These are phyloP conservation scores for Lantana camara DNA, from an alignment of 257 asterid genomes.

Conservation along the genomic window DNA sequence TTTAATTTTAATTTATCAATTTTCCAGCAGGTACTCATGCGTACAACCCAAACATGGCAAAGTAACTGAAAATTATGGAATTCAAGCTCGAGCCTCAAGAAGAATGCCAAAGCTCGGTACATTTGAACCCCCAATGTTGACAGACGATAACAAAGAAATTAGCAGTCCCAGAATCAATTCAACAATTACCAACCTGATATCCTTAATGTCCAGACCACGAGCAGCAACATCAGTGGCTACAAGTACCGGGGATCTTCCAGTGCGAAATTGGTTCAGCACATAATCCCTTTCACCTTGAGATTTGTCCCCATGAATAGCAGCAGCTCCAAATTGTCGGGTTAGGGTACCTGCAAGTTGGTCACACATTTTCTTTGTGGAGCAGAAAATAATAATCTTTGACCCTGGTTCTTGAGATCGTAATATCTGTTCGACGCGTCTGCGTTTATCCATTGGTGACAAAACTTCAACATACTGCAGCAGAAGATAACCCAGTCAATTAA, in stretches of 20 bases:
- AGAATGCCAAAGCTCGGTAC: too few relatives aligned
- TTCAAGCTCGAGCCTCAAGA: too few relatives aligned
- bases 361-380: slow-evolving; percentile 97
- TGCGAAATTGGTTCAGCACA: slow-evolving; percentile 84
- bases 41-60: not conserved
- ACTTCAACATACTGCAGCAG: slow-evolving; percentile 72
- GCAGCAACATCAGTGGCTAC: slow-evolving; percentile 99
- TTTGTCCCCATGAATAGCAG: slow-evolving; percentile 97
- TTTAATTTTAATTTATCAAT: too few relatives aligned
- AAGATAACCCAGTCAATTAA: slow-evolving; percentile 13
- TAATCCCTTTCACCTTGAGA: slow-evolving; percentile 94
- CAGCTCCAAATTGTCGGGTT: slow-evolving; percentile 80
- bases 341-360: slow-evolving; percentile 78
- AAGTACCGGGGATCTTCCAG: slow-evolving; percentile 85
- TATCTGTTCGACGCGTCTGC: slow-evolving; percentile 85
- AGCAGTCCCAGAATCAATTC: not conserved
- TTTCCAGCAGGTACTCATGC: too few relatives aligned
- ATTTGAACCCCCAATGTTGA: too few relatives aligned
- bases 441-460: slow-evolving; percentile 72
- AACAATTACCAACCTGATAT: slow-evolving; percentile 68
- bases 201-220: slow-evolving; percentile 96
- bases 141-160: too few relatives aligned
- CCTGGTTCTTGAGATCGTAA: slow-evolving; percentile 95
- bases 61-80: not conserved
- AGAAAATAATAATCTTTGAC: slow-evolving; percentile 87